Evolutionary conservation across 495 filamentous ascomycete genomes (phyloP).

Genomic region (Neurospora terricola): DNA sequence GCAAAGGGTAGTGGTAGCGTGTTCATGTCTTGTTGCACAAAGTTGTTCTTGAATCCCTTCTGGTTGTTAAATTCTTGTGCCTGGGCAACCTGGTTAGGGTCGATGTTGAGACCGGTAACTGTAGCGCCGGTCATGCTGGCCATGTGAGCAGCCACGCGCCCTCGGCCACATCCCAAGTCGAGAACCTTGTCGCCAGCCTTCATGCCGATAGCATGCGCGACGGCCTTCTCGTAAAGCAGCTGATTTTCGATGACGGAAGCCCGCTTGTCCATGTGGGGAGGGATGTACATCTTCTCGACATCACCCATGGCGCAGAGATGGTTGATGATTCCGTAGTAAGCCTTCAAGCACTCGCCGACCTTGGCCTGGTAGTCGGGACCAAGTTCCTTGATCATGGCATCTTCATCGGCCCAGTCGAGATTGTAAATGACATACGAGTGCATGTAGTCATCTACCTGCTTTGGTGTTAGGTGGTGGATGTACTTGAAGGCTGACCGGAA

Average conservation of each 20-base stretch:
- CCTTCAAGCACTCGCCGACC: slow-evolving; percentile 48
- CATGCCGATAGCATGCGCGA: slow-evolving; percentile 44
- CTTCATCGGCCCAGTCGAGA: slow-evolving; percentile 51
- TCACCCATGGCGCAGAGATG: slow-evolving; percentile 57
- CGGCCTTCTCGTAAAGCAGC: slow-evolving; percentile 50
- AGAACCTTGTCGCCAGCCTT: slow-evolving; percentile 41
- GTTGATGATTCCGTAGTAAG: slow-evolving; percentile 55
- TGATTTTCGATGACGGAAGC: slow-evolving; percentile 43
- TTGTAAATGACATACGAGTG: slow-evolving; percentile 58
- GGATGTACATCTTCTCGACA: slow-evolving; percentile 62
- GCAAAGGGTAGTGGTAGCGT: slow-evolving; percentile 47
- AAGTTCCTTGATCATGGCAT: slow-evolving; percentile 46
- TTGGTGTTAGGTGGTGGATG: slow-evolving; percentile 44
- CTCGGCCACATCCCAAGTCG: slow-evolving; percentile 52
- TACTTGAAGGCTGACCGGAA: slow-evolving; percentile 48
- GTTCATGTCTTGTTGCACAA: slow-evolving; percentile 50
- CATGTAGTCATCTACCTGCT: slow-evolving; percentile 57
- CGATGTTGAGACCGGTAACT: slow-evolving; percentile 53
- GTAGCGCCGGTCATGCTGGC: slow-evolving; percentile 42
- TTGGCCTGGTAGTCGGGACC: slow-evolving; percentile 48
- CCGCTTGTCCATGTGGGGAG: slow-evolving; percentile 50
- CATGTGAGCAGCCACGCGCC: slow-evolving; percentile 54
- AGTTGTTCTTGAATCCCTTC: slow-evolving; percentile 40
- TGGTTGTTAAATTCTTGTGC: slow-evolving; percentile 42
- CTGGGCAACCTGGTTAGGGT: slow-evolving; percentile 51